Percentiles rank a stretch among this genome's conserved stretches.
Evolutionary conservation across 108 stramenopile genomes (phyloP).

Genomic region (Pseudonitzschia multiseries): DNA sequence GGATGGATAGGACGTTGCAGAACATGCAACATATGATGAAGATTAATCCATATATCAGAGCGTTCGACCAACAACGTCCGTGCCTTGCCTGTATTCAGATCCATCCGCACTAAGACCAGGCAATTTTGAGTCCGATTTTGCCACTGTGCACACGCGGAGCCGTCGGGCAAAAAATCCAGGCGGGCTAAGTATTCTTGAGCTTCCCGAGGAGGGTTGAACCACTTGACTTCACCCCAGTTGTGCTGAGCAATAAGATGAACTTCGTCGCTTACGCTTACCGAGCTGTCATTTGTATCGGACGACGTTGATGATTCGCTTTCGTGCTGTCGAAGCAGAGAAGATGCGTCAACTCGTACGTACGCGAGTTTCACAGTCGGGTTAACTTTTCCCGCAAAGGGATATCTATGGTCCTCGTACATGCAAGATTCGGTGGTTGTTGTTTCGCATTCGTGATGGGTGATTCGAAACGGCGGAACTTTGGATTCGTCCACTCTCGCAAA

Average conservation of each 20-base stretch:
- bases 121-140: conserved; percentile 81
- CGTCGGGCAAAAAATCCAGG: conserved; percentile 84
- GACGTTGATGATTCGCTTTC: not conserved
- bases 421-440: conserved; percentile 27
- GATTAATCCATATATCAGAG: conserved; percentile 88
- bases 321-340: conserved; percentile 22
- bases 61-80: conserved; percentile 68
- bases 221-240: conserved; percentile 42
- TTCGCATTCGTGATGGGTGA: conserved; percentile 70
- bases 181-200: conserved; percentile 81
- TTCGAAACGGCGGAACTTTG: conserved; percentile 78
- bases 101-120: conserved; percentile 59
- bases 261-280: conserved; percentile 2
- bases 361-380: conserved; percentile 80
- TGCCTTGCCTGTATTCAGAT: conserved; percentile 43
- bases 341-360: conserved; percentile 49
- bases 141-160: conserved; percentile 81
- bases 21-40: conserved; percentile 76
- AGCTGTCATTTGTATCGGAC: too few species aligned
- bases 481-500: conserved; percentile 86
- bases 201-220: conserved; percentile 58
- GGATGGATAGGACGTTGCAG: conserved; percentile 59
- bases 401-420: conserved; percentile 87
- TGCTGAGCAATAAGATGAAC: conserved; percentile 31
- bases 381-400: conserved; percentile 90